Percentiles rank a stretch among this genome's conserved stretches.
Evolutionary conservation across 2,329 filamentous ascomycete genomes (phyloP).

Genomic region (Clonostachys chloroleuca): DNA sequence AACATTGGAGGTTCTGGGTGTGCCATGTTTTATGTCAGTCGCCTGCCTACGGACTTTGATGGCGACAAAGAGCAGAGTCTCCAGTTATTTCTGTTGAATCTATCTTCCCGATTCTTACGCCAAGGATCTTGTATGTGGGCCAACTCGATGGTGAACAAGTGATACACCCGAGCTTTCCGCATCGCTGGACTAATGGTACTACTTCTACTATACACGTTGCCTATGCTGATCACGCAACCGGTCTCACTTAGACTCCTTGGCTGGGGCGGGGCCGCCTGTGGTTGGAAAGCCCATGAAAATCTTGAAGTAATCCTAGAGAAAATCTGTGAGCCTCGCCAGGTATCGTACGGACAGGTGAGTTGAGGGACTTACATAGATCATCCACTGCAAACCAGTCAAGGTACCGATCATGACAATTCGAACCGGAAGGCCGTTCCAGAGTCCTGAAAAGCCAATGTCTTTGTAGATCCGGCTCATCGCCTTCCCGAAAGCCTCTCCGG

Average conservation of each 20-base stretch:
- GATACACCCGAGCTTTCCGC: too few relatives aligned
- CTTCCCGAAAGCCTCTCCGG: conserved; percentile 73
- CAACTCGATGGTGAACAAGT: too few relatives aligned
- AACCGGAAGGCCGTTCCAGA: conserved; percentile 88
- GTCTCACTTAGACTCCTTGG: conserved; percentile 41
- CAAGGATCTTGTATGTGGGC: too few relatives aligned
- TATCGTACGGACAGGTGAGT: not conserved
- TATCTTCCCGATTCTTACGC: too few relatives aligned
- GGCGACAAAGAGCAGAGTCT: too few relatives aligned
- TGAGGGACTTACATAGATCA: conserved; percentile 66
- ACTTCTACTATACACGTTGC: too few relatives aligned
- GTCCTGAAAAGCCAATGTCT: conserved; percentile 80
- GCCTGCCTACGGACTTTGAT: too few relatives aligned
- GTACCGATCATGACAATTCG: conserved; percentile 86
- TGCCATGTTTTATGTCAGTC: too few relatives aligned
- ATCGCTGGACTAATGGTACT: too few relatives aligned
- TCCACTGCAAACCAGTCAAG: conserved; percentile 83
- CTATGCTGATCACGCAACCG: not conserved
- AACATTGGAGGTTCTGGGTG: too few relatives aligned
- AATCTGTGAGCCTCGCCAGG: conserved; percentile 4
- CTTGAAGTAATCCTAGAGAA: conserved; percentile 71
- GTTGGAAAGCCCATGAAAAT: conserved; percentile 85
- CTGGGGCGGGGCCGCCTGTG: conserved; percentile 63
- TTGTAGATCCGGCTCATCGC: conserved; percentile 79
- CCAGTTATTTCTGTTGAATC: too few relatives aligned